Base-by-base conservation (phyloP, 768 basidiomycete genomes). In the Suillus sp. region DNA sequence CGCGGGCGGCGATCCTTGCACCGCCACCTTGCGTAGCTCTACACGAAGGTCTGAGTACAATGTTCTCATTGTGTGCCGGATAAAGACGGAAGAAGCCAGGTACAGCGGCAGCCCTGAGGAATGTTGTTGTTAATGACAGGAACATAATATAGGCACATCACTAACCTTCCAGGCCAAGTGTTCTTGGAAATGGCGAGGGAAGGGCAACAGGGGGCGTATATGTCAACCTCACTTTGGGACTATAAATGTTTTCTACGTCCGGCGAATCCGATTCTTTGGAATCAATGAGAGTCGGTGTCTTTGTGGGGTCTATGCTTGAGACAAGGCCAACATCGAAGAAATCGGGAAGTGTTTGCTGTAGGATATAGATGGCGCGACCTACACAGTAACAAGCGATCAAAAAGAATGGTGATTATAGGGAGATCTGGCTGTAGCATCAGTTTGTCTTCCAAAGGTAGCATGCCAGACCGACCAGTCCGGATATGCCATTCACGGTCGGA, bases 401-500 rank as follows among this genome's bases (percentile, higher is more conserved):
- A 27, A 61, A 27, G 59, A 64, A 27, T 37, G 40, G 42, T 34
- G 47, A 60, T 60, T 47, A 61, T 38, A 30, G 22, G 35, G 43
- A 22, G 37, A 47, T 45, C 67, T 59, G 56, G 38, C 61, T 71
- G 68, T 73, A 71, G 73, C 65, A 75, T 77, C 74, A 74, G 75
- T 69, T 59, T 63, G 65, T 71, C 69, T 62, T 66, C 55, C 30
- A 37, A 51, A 18, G 47, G 64, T 60, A 55, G 61, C 47, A 62
- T 30, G 54, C 55, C 40, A 57, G 50, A 68, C 75, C 42, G 63
- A 88, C 91, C 90, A 68, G 89, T 90, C 30, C 89, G 86, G 57
- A 92, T 81, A 69, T 91, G 85, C 91, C 91, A 93, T 68, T 93
- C 91, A 8, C 80, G 78, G 72, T 93, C 91, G 1, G 89, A 83